Base-by-base conservation (phyloP, 2,329 filamentous ascomycete genomes). In the Zasmidium citrigriseum region DNA sequence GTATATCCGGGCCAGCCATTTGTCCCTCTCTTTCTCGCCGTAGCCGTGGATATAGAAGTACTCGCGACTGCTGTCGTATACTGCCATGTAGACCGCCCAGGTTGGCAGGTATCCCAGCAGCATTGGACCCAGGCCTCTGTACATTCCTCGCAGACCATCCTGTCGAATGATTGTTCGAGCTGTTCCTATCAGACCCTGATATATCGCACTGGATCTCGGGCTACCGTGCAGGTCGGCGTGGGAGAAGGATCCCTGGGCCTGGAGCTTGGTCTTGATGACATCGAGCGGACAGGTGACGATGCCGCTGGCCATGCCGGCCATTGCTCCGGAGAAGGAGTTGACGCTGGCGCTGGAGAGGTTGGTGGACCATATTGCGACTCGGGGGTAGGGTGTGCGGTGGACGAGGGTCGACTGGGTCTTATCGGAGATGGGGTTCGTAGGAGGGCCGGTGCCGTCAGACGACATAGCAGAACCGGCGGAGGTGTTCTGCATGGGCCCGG, bases 181-280 rank as follows among this genome's bases (percentile, higher is more conserved):
- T 0, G 93, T 98, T 46, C 95, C 95, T 9, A 96, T 71, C 69
- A 99, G 83, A 5, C 95, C 95, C 62, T 89, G 87, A 74, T 99
- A 99, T 51, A 95, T 74, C 20, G 78, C 76, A 52, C 78, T 81
- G 9, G 81, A 73, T 80, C 79, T 54, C 73, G 74, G 60, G 10
- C 60, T 60, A 45, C 56, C 58, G 10, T 60, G 51, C 16, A 34
- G 22, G n/a, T 59, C 27, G 11, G 55, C 61, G 76, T 80, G 67
- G 78, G 83, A 66, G 75, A 96, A 96, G 20, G 91, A 90, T 63
- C 93, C 93, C 74, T 98, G 95, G 16, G 93, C 93, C 75, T 99
- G 95, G 60, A 99, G 78, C 76, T 97, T 98, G 46, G 95, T 99
- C 80, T 99, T 99, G 77, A 99, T 98, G 62, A 99, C 95, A 80